These are phyloP conservation scores for Dendrocalamus sinicus DNA, from an alignment of 176 grass and related monocot genomes.

Conservation along the genomic window DNA sequence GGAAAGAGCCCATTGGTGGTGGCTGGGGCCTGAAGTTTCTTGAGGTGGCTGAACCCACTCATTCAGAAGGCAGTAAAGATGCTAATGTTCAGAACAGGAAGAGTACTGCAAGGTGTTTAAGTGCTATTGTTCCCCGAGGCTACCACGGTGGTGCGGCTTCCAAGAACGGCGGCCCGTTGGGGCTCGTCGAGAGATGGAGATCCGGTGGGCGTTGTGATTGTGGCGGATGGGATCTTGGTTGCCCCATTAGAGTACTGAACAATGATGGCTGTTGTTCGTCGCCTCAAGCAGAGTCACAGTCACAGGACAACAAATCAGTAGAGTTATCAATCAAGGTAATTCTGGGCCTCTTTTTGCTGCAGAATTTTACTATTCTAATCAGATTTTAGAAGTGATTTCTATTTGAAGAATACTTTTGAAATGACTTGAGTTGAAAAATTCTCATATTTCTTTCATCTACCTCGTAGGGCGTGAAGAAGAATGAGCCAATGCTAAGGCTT, in stretches of 20 bases:
- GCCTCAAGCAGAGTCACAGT: conserved; percentile 6
- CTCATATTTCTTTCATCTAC: not conserved
- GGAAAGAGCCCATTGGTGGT: conserved; percentile 41
- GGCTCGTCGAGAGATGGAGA: conserved; percentile 75
- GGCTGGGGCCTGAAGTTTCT: conserved; percentile 98
- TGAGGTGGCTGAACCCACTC: conserved; percentile 47
- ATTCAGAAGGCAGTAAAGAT: not conserved
- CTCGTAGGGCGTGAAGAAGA: conserved; percentile 55
- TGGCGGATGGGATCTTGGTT: conserved; percentile 87
- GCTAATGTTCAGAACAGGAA: conserved; percentile 11
- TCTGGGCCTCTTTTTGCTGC: conserved; percentile 4
- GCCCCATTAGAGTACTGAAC: conserved; percentile 68
- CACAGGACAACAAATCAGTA: conserved; percentile 43
- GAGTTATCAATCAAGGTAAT: conserved; percentile 60
- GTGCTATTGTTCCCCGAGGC: conserved; percentile 62
- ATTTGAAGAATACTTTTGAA: not conserved
- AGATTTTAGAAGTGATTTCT: not conserved
- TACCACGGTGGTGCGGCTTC: conserved; percentile 60
- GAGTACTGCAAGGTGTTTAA: conserved; percentile 39
- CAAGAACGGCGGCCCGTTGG: conserved; percentile 37
- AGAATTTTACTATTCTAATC: not conserved
- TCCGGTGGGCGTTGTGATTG: conserved; percentile 71
- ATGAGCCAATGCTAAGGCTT: conserved; percentile 52
- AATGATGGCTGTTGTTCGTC: conserved; percentile 31
- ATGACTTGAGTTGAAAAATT: not conserved